A percentile compares a stretch with the other conserved stretches of the same genome.
Evolutionary conservation across 805 yeast species (phyloP).

Genomic region (Torulaspora quercuum): DNA sequence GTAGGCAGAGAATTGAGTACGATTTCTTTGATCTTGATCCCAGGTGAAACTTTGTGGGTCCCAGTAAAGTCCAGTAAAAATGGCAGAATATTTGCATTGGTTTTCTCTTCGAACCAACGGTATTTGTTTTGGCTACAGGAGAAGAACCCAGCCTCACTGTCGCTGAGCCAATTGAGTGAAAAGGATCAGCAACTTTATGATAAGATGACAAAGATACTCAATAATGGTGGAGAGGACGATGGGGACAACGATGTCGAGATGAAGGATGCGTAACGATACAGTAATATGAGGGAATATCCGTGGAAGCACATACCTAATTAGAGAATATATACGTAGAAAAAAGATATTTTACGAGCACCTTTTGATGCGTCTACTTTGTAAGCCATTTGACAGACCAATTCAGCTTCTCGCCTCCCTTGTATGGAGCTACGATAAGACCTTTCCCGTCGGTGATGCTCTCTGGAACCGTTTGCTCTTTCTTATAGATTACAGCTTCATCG

Average conservation of each 20-base stretch:
- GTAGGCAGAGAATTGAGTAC: constrained; percentile 27
- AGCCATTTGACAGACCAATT: constrained; percentile 75
- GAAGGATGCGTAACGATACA: too few species aligned
- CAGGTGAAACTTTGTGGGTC: constrained; percentile 80
- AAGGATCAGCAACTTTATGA: constrained; percentile 52
- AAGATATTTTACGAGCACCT: not conserved
- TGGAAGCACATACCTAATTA: too few species aligned
- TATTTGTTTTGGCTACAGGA: constrained; percentile 72
- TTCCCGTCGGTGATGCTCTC: constrained; percentile 46
- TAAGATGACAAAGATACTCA: constrained; percentile 50
- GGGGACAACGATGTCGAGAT: constrained; percentile 22
- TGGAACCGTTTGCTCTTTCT: constrained; percentile 55
- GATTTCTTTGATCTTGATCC: constrained; percentile 61
- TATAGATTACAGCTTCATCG: constrained; percentile 54
- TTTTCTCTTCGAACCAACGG: constrained; percentile 63
- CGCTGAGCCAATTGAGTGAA: constrained; percentile 46
- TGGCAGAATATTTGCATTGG: constrained; percentile 72
- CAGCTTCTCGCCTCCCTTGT: constrained; percentile 74
- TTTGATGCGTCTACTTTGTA: constrained; percentile 6
- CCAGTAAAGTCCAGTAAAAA: constrained; percentile 64
- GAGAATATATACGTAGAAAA: constrained; percentile 4
- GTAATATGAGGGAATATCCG: too few species aligned
- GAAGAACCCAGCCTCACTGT: constrained; percentile 50
- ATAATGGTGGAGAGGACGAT: constrained; percentile 23
- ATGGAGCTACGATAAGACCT: constrained; percentile 68